Conservation (phyloP, 2,329 filamentous ascomycete species). For the Pestalotiopsis sp. region DNA sequence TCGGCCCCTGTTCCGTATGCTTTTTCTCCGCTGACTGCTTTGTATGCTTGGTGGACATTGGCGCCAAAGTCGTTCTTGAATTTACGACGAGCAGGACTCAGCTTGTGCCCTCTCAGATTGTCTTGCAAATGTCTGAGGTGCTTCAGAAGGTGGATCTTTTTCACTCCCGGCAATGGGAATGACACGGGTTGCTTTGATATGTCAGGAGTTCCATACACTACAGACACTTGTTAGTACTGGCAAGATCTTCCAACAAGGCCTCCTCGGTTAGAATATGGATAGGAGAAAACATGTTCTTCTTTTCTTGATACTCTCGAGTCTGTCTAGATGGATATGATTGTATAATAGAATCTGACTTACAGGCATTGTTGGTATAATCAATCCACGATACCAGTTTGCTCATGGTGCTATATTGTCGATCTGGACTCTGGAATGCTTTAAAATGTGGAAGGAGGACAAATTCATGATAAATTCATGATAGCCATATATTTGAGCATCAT, state of each 20-base stretch:
- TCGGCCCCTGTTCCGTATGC: conserved; percentile 1
- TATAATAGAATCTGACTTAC: background rate
- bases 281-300: too few relatives aligned
- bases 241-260: too few relatives aligned
- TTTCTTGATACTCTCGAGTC: too few relatives aligned
- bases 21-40: background rate
- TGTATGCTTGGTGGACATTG: conserved; percentile 8
- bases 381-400: conserved; percentile 6
- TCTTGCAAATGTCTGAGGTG: background rate
- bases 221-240: too few relatives aligned
- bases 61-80: conserved; percentile 3
- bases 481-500: background rate
- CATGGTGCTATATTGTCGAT: background rate
- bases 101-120: background rate
- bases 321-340: too few relatives aligned
- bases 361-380: background rate
- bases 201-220: too few relatives aligned
- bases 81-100: background rate
- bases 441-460: background rate
- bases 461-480: background rate
- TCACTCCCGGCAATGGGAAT: background rate
- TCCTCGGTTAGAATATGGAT: too few relatives aligned
- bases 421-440: background rate
- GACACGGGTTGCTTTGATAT: background rate
- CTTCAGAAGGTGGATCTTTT: background rate